A percentile compares a stretch with the other conserved stretches of the same genome.
These are phyloP conservation scores for Bassia scoparia DNA, from an alignment of 148 eudicot genomes.

Conservation along the genomic window DNA sequence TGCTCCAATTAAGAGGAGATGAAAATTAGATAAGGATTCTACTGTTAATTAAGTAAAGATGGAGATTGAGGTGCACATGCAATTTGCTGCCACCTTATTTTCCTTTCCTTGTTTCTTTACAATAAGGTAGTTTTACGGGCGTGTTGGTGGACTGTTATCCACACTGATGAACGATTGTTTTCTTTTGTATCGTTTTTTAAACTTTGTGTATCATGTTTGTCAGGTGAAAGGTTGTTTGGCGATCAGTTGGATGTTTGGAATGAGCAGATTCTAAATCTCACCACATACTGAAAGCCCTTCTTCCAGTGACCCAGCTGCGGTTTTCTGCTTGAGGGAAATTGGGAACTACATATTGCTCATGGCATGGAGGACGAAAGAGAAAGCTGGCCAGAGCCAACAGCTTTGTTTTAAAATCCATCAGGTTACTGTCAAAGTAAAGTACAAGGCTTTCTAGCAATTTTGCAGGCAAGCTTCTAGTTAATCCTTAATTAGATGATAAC, in stretches of 20 bases:
- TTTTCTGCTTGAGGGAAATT: constrained; percentile 13
- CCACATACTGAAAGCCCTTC: constrained; percentile 16
- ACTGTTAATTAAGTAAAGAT: no score
- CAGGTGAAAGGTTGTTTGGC: constrained; percentile 12
- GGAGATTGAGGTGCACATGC: no score
- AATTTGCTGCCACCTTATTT: no score
- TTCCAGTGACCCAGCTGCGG: constrained; percentile 13
- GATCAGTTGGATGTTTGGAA: constrained; percentile 18
- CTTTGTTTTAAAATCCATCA: neutral
- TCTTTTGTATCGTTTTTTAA: neutral
- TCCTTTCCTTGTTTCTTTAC: no score
- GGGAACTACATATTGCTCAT: neutral
- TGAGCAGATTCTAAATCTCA: constrained; percentile 21
- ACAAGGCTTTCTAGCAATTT: neutral
- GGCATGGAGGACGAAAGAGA: neutral
- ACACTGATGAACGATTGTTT: no score
- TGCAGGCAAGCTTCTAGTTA: constrained; percentile 15
- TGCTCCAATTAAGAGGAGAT: no score
- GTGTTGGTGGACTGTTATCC: no score
- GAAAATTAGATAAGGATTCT: no score
- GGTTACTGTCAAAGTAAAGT: constrained; percentile 9
- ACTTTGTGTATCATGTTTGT: neutral
- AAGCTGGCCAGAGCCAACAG: neutral
- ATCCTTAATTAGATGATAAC: constrained; percentile 20
- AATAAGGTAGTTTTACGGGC: no score